phyloP scores from a whole-genome alignment of 805 yeast species.

The Candida piceae region DNA sequence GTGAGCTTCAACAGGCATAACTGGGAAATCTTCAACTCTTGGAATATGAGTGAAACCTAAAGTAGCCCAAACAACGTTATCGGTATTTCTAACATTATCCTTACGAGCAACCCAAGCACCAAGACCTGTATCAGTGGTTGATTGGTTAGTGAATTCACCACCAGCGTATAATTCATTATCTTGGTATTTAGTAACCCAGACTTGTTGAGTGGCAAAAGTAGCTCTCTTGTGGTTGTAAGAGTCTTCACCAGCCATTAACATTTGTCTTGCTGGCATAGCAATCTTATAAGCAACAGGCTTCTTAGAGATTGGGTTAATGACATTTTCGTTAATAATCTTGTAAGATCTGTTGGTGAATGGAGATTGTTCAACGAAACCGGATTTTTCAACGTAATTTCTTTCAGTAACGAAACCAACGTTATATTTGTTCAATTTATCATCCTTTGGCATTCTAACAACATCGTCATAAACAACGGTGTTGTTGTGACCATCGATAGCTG shows the following conservation, averaged over 20 bases:
- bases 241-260: constrained; percentile 61
- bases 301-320: constrained; percentile 62
- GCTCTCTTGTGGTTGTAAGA: constrained; percentile 71
- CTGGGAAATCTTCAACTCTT: constrained; percentile 83
- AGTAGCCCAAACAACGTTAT: constrained; percentile 77
- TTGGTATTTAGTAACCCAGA: constrained; percentile 76
- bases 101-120: constrained; percentile 65
- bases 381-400: constrained; percentile 61
- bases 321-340: constrained; percentile 70
- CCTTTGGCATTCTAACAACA: constrained; percentile 52
- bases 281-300: constrained; percentile 76
- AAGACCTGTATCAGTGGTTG: constrained; percentile 63
- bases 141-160: constrained; percentile 84
- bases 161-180: constrained; percentile 74
- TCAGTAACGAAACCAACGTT: constrained; percentile 66
- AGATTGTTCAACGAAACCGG: constrained; percentile 68
- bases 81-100: constrained; percentile 68
- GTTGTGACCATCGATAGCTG: constrained; percentile 76
- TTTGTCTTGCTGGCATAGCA: constrained; percentile 68
- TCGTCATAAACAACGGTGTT: constrained; percentile 73
- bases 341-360: constrained; percentile 71
- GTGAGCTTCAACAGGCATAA: constrained; percentile 81
- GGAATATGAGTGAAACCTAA: constrained; percentile 80
- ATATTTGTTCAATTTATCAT: constrained; percentile 53
- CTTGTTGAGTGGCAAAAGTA: constrained; percentile 66